Evolutionary conservation across 2,329 filamentous ascomycete species (phyloP), one percentile per base, ranked within the genome.

Genomic region (Cladosporium colombiae): DNA sequence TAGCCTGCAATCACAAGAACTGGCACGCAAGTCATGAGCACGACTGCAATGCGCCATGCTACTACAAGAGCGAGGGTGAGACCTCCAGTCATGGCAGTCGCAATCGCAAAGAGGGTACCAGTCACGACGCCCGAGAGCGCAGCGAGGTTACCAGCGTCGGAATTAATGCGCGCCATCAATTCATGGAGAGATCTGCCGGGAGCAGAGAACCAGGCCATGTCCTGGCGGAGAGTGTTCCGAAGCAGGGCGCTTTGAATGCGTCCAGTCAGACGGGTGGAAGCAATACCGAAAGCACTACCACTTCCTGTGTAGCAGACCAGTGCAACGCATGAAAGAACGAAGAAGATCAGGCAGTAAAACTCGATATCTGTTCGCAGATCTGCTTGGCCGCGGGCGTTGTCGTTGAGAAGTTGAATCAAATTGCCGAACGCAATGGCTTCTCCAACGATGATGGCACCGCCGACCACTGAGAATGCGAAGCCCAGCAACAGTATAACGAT

Each of bases 361-460:
- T 80, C 73, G 1, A 79, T 76, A 68, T 69, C 44, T 16, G 60
- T 33, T 2, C 68, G 23, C 27, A 62, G 21, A 44, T 46, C 37
- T 23, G 2, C 25, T 49, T 44, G 27, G 5, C 61, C 55, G 13
- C 66, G 37, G 11, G 68, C 50, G 23, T 68, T 85, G 25, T 81
- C 80, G 71, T 84, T 88, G 29, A 86, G 73, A 3, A 81, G 77
- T 33, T 80, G 74, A 53, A 86, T 80, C 2, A 84, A 80, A 67
- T 84, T 79, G 21, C 84, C 84, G 67, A 86, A 86, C 33, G 85
- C 83, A 29, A 88, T 77, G 29, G 85, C 86, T 68, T 88, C 83
- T 18, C 87, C 88, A 29, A 90, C 83, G 46, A 89, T 80, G 37
- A 84, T 77, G 4, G 76, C 79, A 14, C 76, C 83, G 21, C 81